phyloP scores from a whole-genome alignment of 2,329 filamentous ascomycete species.

The Alternaria conjuncta region DNA sequence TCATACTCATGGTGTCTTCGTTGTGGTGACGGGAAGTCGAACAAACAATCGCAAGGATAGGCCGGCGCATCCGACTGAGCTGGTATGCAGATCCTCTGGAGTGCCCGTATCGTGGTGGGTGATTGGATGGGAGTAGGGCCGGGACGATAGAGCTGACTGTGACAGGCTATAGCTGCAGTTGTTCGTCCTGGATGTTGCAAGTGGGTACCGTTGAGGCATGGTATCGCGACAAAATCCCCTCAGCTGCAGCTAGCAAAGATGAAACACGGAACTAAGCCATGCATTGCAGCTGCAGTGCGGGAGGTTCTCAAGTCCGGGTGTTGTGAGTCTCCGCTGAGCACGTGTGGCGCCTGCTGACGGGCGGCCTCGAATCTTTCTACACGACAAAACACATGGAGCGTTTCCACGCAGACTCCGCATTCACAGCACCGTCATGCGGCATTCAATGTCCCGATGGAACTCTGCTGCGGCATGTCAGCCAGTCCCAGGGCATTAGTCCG shows the following conservation, averaged over 20 bases:
- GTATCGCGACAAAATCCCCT: background rate
- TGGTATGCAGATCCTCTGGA: constrained; percentile 1
- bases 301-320: background rate
- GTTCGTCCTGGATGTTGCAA: constrained; percentile 5
- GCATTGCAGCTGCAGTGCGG: background rate
- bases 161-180: constrained; percentile 4
- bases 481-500: background rate
- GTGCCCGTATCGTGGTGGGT: background rate
- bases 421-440: background rate
- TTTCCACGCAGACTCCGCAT: background rate
- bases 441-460: background rate
- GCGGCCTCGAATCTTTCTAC: background rate
- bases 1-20: background rate
- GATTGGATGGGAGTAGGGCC: constrained; percentile 2
- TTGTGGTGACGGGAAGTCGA: background rate
- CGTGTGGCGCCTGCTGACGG: background rate
- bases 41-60: background rate
- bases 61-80: background rate
- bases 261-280: constrained; percentile 5
- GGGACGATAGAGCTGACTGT: background rate
- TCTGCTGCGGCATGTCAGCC: background rate
- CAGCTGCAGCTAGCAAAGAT: background rate
- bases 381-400: background rate
- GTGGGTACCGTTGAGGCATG: background rate
- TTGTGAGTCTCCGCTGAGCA: background rate